Evolutionary conservation across 1,284 basidiomycete species (phyloP).

Genomic region (Apiotrichum veenhuisii): DNA sequence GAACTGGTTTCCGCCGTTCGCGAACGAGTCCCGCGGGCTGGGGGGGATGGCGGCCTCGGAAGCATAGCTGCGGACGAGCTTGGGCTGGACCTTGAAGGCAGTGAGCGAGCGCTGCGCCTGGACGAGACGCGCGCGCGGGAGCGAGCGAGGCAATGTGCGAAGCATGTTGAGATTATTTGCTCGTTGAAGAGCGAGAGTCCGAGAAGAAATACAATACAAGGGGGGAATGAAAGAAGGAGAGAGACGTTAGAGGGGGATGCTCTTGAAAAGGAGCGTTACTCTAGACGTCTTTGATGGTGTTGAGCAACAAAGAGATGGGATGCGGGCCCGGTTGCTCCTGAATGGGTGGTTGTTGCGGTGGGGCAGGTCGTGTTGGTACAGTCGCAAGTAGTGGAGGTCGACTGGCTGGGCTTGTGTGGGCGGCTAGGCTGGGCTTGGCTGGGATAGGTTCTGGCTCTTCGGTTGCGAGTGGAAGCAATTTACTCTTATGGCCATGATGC

Average conservation of each 20-base stretch:
- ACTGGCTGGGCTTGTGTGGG: neutral
- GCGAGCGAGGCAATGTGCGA: constrained; percentile 28
- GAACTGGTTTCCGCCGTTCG: constrained; percentile 87
- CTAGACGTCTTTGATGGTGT: constrained; percentile 4
- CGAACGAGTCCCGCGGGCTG: constrained; percentile 59
- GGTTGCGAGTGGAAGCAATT: neutral
- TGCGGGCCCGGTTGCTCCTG: neutral
- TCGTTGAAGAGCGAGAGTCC: constrained; percentile 4
- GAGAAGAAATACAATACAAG: constrained; percentile 1
- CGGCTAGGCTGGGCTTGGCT: neutral
- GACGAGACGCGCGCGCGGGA: constrained; percentile 19
- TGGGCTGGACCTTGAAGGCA: constrained; percentile 9
- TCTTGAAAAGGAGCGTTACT: neutral
- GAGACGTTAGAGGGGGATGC: neutral
- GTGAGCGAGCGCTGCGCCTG: constrained; percentile 4
- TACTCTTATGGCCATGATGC: neutral
- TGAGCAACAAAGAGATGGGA: constrained; percentile 1
- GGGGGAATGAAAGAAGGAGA: neutral
- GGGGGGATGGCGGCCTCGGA: constrained; percentile 40
- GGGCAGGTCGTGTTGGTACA: neutral
- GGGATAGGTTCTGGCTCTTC: too few species aligned
- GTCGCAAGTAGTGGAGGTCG: neutral
- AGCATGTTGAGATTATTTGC: constrained; percentile 22
- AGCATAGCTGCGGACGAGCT: constrained; percentile 29
- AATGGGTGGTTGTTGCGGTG: neutral